Evolutionary conservation across 148 eudicot genomes (phyloP), one percentile per base, ranked within the genome.

Genomic region (Camellia sinensis): DNA sequence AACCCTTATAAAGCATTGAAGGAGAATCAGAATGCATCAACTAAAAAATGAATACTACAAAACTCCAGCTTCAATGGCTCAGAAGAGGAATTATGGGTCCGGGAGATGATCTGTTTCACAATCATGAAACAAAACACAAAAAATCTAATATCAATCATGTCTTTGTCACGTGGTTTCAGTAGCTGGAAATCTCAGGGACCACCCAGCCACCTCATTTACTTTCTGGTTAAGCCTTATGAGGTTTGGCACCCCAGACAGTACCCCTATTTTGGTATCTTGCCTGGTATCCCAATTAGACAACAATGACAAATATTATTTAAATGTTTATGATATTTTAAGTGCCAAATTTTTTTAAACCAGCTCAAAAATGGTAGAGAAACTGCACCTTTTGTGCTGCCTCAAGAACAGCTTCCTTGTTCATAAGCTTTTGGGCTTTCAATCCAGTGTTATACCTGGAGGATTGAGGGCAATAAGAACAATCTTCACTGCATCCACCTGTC

Each of bases 401-500:
- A 5, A 96, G 67, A 81, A 96, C 99, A 29, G 86, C 86, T 60
- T 96, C 98, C 82, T 91, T 90, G 80, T 84, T 89, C 98, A 96
- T 90, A 80, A 94, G 88, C 80, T 80, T 91, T 67, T 96, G 94
- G 17, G 92, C 91, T 85, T 92, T 94, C 65, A 96, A 71, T 50
- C 99, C 97, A 48, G 98, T 96, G 64, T 85, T 83, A 82, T 96
- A 91, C 83, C 97, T 87, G 71, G 99, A 96, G 54, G 99, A 96
- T 80, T 96, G 99, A 50, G 99, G 99, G 76, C 99, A 96, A 83
- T 96, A 94, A 7, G 98, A 85, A 82, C 99, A 96, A 86, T 96
- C 95, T 86, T 96, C 99, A 81, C 97, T 94, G 82, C 99, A 96
- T 57, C 99, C 99, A 69, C 99, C 99, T 13, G 99, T 96, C 86